These are phyloP conservation scores for Cucurbita maxima DNA, from an alignment of 306 rosid genomes.

Conservation along the genomic window DNA sequence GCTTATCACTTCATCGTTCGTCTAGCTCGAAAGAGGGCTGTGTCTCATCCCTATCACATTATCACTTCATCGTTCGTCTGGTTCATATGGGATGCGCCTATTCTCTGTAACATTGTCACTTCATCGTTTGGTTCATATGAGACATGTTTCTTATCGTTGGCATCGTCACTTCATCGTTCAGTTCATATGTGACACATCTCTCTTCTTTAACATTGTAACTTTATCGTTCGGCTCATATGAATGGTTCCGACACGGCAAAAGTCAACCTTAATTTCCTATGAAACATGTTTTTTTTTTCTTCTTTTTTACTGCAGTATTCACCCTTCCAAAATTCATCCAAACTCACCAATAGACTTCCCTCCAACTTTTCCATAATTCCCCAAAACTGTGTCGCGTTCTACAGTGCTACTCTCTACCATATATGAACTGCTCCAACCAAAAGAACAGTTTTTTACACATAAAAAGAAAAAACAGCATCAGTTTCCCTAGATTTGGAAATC, in stretches of 20 bases:
- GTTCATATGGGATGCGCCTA: no score
- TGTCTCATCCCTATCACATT: no score
- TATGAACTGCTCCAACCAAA: neutral
- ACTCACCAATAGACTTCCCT: neutral
- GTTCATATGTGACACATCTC: no score
- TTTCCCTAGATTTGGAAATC: neutral
- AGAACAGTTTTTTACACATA: neutral
- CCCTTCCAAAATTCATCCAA: neutral
- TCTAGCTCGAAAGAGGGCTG: no score
- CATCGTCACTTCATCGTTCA: no score
- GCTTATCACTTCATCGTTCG: no score
- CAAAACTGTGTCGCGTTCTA: neutral
- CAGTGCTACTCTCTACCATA: neutral
- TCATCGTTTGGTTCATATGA: neutral
- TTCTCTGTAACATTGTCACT: neutral
- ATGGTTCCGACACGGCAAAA: no score
- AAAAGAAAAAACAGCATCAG: neutral
- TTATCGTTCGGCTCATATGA: neutral
- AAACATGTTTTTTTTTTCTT: no score
- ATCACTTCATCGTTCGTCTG: no score
- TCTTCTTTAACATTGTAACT: no score
- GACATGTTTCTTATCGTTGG: no score
- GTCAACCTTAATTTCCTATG: neutral
- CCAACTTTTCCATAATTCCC: neutral
- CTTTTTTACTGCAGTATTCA: neutral